Base-by-base conservation (phyloP, 768 basidiomycete genomes). In the Leccinellum albellum region DNA sequence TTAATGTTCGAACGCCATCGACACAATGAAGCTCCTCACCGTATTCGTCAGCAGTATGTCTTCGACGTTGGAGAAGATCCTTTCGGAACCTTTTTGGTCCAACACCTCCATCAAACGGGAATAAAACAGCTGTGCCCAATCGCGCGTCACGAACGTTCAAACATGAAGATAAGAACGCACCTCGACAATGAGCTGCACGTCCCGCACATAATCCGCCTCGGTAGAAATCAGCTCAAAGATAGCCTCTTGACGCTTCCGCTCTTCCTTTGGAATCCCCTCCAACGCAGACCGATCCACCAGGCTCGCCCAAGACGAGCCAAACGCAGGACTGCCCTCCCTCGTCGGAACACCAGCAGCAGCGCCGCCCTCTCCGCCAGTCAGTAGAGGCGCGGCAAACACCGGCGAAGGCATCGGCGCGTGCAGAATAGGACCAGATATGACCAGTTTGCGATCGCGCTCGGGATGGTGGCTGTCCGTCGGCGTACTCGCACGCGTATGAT, bases 211-310 rank as follows among this genome's bases (percentile, higher is more conserved):
- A 0, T 89, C 84, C 8, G 79, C 81, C 70, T 99, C 96, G 0
- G 96, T 98, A 6, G 81, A 81, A 62, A 98, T 96, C 52, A 98
- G 79, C 74, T 99, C 96, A 63, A 98, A 98, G 51, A 97, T 96
- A 0, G 91, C 88, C 78, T 98, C 96, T 73, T 98, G 96, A 53
- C 95, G 80, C 57, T 85, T 87, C 46, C 95, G 80, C 69, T 98
- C 96, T 23, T 76, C 76, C 1, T 79, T 69, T 1, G 91, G 89
- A 45, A 98, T 87, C 6, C 84, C 91, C 29, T 88, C 88, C 21
- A 98, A 71, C 0, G 90, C 92, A 32, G 85, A 82, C 61, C 85
- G 86, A 64, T 97, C 91, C 0, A 98, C 87, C 50, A 98, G 74
- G 69, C 94, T 96, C 8, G 91, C 87, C 96, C 96, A 98, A 0